Evolutionary conservation across 2,329 filamentous ascomycete species (phyloP).

Genomic region (Teratosphaeria destructans): DNA sequence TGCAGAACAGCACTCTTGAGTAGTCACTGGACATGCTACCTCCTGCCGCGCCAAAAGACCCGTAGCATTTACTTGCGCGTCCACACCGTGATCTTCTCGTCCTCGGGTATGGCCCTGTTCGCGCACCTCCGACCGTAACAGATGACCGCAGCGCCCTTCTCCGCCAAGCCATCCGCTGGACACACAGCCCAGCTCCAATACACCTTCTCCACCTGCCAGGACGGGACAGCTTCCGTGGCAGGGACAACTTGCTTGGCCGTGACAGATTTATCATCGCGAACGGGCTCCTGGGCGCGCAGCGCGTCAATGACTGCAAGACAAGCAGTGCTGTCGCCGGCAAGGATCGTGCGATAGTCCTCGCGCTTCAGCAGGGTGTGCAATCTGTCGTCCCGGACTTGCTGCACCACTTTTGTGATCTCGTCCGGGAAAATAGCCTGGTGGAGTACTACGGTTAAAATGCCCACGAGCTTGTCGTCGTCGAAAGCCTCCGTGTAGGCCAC

Average conservation of each 20-base stretch:
- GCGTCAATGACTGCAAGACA: neutral
- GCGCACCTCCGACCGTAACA: neutral
- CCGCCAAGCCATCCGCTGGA: neutral
- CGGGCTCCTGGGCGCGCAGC: neutral
- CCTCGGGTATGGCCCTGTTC: neutral
- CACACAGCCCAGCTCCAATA: neutral
- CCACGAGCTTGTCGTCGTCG: neutral
- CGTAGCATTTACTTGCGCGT: neutral
- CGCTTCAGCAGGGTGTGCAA: neutral
- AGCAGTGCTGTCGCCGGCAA: neutral
- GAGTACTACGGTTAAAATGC: neutral
- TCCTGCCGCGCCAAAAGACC: neutral
- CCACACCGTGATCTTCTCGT: neutral
- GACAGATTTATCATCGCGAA: neutral
- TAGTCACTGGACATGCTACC: neutral
- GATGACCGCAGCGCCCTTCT: neutral
- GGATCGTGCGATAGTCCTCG: neutral
- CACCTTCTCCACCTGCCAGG: neutral
- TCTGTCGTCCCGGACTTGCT: neutral
- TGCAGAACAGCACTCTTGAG: too few species aligned
- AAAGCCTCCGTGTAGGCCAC: neutral
- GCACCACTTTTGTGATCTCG: neutral
- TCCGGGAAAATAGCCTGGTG: neutral
- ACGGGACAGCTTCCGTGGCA: neutral
- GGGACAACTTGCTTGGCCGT: neutral